These are phyloP conservation scores for Boletus coccyginus DNA, from an alignment of 768 basidiomycete genomes.

Conservation along the genomic window DNA sequence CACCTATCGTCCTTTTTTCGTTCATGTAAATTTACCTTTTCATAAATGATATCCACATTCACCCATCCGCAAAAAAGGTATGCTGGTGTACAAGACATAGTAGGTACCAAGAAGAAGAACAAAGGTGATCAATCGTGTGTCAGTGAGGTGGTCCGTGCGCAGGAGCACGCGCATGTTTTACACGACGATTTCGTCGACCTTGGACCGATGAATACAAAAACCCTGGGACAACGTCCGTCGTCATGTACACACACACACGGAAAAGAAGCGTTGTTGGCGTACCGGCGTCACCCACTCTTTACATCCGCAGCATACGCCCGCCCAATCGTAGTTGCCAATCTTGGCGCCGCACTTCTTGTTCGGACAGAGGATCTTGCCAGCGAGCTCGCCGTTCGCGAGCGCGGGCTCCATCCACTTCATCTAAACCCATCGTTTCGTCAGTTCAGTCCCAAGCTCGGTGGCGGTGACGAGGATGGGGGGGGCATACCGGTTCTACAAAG, in stretches of 20 bases:
- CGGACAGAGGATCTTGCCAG: conserved; percentile 90
- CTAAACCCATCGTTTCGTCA: conserved; percentile 35
- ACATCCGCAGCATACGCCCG: conserved; percentile 88
- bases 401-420: conserved; percentile 96
- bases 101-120: neutral
- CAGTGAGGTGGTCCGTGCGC: neutral
- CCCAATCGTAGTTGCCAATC: conserved; percentile 97
- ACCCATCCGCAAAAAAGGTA: neutral
- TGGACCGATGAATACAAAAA: conserved; percentile 66
- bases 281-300: conserved; percentile 92
- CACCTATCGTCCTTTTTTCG: conserved; percentile 20
- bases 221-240: conserved; percentile 25
- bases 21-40: conserved; percentile 20
- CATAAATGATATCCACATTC: conserved; percentile 18
- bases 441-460: neutral
- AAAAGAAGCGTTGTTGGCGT: neutral
- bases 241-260: neutral
- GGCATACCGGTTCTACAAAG: conserved; percentile 86
- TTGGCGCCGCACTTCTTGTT: conserved; percentile 89
- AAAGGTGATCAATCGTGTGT: neutral
- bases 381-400: conserved; percentile 68
- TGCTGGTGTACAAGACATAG: neutral
- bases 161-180: neutral
- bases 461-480: no score
- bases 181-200: conserved; percentile 58